phyloP scores from a whole-genome alignment of 495 filamentous ascomycete genomes.

The Xylaria acuta region DNA sequence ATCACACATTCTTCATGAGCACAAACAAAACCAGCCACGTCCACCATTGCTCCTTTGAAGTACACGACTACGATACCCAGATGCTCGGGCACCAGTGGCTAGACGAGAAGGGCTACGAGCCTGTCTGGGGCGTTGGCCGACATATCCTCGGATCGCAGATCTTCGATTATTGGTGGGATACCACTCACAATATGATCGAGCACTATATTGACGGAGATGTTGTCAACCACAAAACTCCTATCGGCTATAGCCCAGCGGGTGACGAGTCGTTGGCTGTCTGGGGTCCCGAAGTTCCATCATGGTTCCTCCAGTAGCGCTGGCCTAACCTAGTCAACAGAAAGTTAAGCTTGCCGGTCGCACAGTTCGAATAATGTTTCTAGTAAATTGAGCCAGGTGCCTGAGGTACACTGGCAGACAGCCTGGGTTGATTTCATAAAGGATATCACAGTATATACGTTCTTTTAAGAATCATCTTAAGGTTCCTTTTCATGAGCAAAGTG shows the following conservation, averaged over 20 bases:
- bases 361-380: not conserved
- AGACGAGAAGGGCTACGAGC: constrained; percentile 56
- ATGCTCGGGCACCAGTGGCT: constrained; percentile 67
- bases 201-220: constrained; percentile 66
- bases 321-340: not conserved
- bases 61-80: constrained; percentile 69
- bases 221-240: constrained; percentile 57
- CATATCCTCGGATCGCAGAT: constrained; percentile 61
- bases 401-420: not conserved
- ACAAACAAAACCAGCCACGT: constrained; percentile 51
- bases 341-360: not conserved
- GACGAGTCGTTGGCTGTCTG: constrained; percentile 41
- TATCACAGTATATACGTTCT: not conserved
- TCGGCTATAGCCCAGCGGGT: constrained; percentile 34
- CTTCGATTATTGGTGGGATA: constrained; percentile 68
- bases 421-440: not conserved
- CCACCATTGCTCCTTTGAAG: constrained; percentile 67
- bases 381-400: not conserved
- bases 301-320: constrained; percentile 10
- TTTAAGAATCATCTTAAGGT: not conserved
- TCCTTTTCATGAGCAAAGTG: not conserved
- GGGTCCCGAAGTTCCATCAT: constrained; percentile 35
- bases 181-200: constrained; percentile 58
- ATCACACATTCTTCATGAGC: constrained; percentile 65
- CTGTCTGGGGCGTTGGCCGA: constrained; percentile 68